Conservation (phyloP, 2,329 filamentous ascomycete species). For the Claviceps spartinae region DNA sequence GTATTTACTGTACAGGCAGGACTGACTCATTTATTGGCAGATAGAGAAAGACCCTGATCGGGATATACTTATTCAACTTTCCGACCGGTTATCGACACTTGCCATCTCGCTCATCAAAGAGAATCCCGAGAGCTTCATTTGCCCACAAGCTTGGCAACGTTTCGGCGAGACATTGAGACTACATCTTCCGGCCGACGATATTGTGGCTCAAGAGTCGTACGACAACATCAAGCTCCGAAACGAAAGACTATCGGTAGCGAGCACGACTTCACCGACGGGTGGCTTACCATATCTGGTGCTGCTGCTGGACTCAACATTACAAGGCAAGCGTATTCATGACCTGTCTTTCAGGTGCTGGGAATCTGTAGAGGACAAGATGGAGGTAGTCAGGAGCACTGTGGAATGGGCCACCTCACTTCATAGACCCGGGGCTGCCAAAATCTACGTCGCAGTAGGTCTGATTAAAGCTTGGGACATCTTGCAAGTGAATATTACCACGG, state of each 20-base stretch:
- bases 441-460: constrained; percentile 62
- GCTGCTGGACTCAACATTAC: constrained; percentile 51
- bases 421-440: constrained; percentile 56
- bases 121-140: constrained; percentile 60
- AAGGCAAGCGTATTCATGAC: constrained; percentile 36
- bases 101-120: constrained; percentile 45
- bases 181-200: constrained; percentile 34
- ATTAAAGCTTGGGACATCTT: constrained; percentile 51
- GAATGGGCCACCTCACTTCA: constrained; percentile 79
- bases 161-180: constrained; percentile 45
- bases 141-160: constrained; percentile 56
- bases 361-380: constrained; percentile 43
- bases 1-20: neutral
- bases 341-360: constrained; percentile 50
- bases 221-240: constrained; percentile 34
- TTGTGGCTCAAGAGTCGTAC: constrained; percentile 25
- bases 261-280: constrained; percentile 35
- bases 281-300: constrained; percentile 53
- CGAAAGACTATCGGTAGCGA: constrained; percentile 32
- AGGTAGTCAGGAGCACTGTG: constrained; percentile 51
- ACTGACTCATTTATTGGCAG: constrained; percentile 16
- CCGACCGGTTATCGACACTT: constrained; percentile 42
- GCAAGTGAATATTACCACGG: constrained; percentile 53
- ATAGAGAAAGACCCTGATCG: constrained; percentile 40
- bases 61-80: constrained; percentile 47